These are phyloP conservation scores for Cyberlindnera bimundalis DNA, from an alignment of 805 yeast genomes.

Conservation along the genomic window DNA sequence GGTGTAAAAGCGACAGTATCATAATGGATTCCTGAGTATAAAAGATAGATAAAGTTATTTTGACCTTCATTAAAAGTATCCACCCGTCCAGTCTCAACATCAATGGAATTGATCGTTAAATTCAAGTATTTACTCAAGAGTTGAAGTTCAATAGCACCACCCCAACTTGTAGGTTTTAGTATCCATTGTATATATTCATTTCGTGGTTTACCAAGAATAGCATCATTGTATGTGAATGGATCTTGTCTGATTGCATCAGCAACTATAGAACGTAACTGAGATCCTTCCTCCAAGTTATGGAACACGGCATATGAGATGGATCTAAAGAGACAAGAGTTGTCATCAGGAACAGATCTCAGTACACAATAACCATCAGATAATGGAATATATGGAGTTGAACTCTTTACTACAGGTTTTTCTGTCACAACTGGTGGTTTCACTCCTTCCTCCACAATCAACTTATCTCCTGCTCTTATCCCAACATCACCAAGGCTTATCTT, in stretches of 20 bases:
- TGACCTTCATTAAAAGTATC: constrained; percentile 46
- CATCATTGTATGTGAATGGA: constrained; percentile 47
- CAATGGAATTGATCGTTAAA: constrained; percentile 56
- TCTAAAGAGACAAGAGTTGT: constrained; percentile 74
- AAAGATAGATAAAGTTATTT: constrained; percentile 44
- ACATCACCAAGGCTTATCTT: constrained; percentile 32
- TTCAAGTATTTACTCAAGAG: constrained; percentile 52
- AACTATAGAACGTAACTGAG: constrained; percentile 50
- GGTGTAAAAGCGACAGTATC: constrained; percentile 49
- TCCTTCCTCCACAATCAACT: constrained; percentile 37
- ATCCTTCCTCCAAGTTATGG: constrained; percentile 40
- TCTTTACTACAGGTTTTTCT: neutral
- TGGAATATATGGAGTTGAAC: constrained; percentile 9
- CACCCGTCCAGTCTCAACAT: constrained; percentile 56
- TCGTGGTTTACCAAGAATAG: constrained; percentile 50
- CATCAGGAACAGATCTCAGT: constrained; percentile 65
- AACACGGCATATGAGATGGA: constrained; percentile 53
- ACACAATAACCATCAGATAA: constrained; percentile 36
- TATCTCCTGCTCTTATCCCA: constrained; percentile 60
- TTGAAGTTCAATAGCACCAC: constrained; percentile 76
- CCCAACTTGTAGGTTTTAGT: constrained; percentile 60
- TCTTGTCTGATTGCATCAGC: constrained; percentile 41
- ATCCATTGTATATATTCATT: constrained; percentile 62
- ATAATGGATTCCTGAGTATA: constrained; percentile 73
- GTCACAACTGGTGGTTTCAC: neutral